These are phyloP conservation scores for Candida lessepsii DNA, from an alignment of 805 yeast genomes.

Conservation along the genomic window DNA sequence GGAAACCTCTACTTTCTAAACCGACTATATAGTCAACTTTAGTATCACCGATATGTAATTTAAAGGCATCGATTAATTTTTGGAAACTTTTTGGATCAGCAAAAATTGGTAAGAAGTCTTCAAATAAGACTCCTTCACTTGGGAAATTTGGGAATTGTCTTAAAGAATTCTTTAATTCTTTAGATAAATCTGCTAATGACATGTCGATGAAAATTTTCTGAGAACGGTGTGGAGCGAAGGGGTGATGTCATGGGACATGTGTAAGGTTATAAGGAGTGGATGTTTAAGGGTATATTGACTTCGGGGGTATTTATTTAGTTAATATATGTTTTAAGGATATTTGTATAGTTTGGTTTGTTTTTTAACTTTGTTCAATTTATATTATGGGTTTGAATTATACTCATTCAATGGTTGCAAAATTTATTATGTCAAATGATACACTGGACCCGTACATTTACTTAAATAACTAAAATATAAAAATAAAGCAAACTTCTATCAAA, in stretches of 20 bases:
- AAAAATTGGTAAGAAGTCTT: slow-evolving; percentile 93
- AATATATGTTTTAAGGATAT: too few species aligned
- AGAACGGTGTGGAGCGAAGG: not conserved
- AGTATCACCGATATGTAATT: slow-evolving; percentile 62
- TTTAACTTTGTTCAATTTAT: too few species aligned
- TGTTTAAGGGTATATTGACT: too few species aligned
- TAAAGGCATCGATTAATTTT: slow-evolving; percentile 77
- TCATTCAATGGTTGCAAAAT: not conserved
- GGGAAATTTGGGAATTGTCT: slow-evolving; percentile 94
- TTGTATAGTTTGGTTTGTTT: too few species aligned
- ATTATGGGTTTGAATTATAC: not conserved
- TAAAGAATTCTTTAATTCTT: slow-evolving; percentile 36
- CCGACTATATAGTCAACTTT: slow-evolving; percentile 90
- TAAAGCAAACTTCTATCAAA: too few species aligned
- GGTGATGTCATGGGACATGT: too few species aligned
- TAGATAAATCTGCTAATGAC: slow-evolving; percentile 33
- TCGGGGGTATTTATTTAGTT: too few species aligned
- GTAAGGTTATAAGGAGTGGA: too few species aligned
- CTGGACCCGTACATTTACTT: too few species aligned
- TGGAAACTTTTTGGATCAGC: slow-evolving; percentile 77
- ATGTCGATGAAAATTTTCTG: slow-evolving; percentile 4
- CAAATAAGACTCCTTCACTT: slow-evolving; percentile 85
- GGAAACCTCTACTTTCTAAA: slow-evolving; percentile 93
- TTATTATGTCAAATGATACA: too few species aligned
- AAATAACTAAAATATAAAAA: too few species aligned